Conservation (phyloP, 441 rosid genomes). For the Brassica balearica region DNA sequence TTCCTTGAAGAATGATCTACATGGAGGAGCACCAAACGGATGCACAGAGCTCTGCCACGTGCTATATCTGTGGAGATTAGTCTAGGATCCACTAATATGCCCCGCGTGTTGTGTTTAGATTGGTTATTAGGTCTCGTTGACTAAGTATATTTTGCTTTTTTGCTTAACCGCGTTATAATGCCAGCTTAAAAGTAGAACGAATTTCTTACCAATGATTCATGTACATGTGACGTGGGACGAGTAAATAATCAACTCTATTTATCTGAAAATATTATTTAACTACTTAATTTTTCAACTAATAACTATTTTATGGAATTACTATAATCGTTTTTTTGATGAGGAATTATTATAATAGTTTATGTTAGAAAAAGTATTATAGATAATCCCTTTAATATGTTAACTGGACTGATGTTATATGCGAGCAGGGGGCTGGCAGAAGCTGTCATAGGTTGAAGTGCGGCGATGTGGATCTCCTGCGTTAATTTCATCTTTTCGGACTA, state of each 20-base stretch:
- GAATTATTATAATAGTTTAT: no score
- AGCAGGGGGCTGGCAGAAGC: slow-evolving; percentile 24
- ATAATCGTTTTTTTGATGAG: not conserved
- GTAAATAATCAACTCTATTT: slow-evolving; percentile 1
- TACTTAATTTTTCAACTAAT: not conserved
- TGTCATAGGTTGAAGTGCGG: not conserved
- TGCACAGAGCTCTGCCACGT: slow-evolving; percentile 23
- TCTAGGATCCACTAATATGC: not conserved
- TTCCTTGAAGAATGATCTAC: slow-evolving; percentile 41
- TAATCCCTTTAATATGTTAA: not conserved
- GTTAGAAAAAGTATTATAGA: slow-evolving; percentile 3
- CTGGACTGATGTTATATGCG: not conserved
- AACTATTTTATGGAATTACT: not conserved
- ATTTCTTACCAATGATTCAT: slow-evolving; percentile 21
- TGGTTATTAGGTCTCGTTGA: slow-evolving; percentile 28
- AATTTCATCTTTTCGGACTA: no score
- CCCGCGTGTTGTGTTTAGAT: not conserved
- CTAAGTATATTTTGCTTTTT: slow-evolving; percentile 1
- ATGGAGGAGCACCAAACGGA: slow-evolving; percentile 37
- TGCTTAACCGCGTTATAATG: slow-evolving; percentile 38
- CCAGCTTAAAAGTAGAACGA: slow-evolving; percentile 18
- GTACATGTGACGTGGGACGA: slow-evolving; percentile 12
- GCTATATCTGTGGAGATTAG: not conserved
- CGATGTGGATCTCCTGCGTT: no score
- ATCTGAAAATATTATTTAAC: not conserved